A percentile compares a stretch with the other conserved stretches of the same genome.
These are phyloP conservation scores for Apium graveolens DNA, from an alignment of 129 eudicot genomes.

Conservation along the genomic window DNA sequence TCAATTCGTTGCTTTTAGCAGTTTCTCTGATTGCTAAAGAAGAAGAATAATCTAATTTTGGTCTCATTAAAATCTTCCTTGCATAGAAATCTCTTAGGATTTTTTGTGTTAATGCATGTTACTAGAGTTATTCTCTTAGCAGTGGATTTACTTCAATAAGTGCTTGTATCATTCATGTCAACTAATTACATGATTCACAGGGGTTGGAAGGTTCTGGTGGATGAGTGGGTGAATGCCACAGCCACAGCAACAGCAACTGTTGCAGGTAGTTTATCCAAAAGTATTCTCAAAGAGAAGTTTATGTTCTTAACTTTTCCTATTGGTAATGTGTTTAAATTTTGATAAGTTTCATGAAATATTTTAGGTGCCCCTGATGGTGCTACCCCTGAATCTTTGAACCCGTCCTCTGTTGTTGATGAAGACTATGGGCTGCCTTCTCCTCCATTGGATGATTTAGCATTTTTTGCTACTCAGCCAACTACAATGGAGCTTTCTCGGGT, in stretches of 20 bases:
- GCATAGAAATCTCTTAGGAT: not conserved
- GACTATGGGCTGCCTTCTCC: slow-evolving; percentile 97
- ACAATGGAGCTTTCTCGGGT: slow-evolving; percentile 72
- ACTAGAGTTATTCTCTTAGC: not conserved
- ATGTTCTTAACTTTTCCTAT: not conserved
- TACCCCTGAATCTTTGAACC: slow-evolving; percentile 72
- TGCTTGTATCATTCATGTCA: not conserved
- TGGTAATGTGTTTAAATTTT: not conserved
- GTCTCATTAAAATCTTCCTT: not conserved
- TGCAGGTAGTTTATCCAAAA: slow-evolving; percentile 30
- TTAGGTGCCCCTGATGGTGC: slow-evolving; percentile 32
- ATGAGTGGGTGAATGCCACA: slow-evolving; percentile 56
- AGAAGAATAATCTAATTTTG: not conserved
- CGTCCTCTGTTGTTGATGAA: slow-evolving; percentile 68
- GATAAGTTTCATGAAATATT: slow-evolving; percentile 5
- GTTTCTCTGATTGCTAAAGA: not conserved
- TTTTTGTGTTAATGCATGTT: not conserved
- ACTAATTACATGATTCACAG: slow-evolving; percentile 30
- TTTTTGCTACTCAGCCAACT: slow-evolving; percentile 51
- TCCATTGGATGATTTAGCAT: slow-evolving; percentile 77
- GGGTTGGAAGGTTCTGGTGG: slow-evolving; percentile 69
- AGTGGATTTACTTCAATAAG: not conserved
- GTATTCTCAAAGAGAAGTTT: not conserved
- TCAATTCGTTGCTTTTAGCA: not conserved
- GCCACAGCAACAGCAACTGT: slow-evolving; percentile 16